phyloP scores from a whole-genome alignment of 1,284 basidiomycete genomes.

The Meripilus lineatus region DNA sequence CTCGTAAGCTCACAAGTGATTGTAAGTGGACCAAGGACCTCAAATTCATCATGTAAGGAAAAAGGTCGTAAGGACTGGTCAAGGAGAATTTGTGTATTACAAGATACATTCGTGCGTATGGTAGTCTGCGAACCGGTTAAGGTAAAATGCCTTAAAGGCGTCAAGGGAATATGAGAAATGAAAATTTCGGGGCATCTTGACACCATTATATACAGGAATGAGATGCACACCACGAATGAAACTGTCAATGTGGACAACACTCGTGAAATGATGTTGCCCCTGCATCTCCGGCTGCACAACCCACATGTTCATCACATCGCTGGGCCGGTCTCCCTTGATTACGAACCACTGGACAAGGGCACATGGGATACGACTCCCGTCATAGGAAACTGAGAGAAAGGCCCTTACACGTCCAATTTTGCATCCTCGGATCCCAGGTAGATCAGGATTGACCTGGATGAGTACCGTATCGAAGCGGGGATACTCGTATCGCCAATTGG shows the following conservation, averaged over 20 bases:
- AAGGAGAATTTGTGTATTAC: no score
- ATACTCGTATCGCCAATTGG: slow-evolving; percentile 9
- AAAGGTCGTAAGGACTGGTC: no score
- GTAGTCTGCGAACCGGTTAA: no score
- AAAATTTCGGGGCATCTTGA: background rate
- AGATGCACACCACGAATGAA: slow-evolving; percentile 1
- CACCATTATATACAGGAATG: background rate
- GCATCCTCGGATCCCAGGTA: slow-evolving; percentile 6
- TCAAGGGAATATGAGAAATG: no score
- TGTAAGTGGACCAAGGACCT: no score
- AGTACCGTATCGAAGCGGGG: slow-evolving; percentile 9
- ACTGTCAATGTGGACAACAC: background rate
- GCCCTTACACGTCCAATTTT: slow-evolving; percentile 3
- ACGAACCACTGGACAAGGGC: slow-evolving; percentile 9
- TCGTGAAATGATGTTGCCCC: no score
- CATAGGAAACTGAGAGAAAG: slow-evolving; percentile 8
- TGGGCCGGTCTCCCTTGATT: background rate
- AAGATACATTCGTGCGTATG: no score
- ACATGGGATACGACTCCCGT: slow-evolving; percentile 6
- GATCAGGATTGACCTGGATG: background rate
- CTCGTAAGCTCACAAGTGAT: no score
- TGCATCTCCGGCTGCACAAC: slow-evolving; percentile 8
- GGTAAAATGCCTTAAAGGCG: no score
- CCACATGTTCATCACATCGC: slow-evolving; percentile 8
- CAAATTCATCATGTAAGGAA: no score